Conservation (phyloP, 1,284 basidiomycete genomes). For the Psilocybe mexicana region DNA sequence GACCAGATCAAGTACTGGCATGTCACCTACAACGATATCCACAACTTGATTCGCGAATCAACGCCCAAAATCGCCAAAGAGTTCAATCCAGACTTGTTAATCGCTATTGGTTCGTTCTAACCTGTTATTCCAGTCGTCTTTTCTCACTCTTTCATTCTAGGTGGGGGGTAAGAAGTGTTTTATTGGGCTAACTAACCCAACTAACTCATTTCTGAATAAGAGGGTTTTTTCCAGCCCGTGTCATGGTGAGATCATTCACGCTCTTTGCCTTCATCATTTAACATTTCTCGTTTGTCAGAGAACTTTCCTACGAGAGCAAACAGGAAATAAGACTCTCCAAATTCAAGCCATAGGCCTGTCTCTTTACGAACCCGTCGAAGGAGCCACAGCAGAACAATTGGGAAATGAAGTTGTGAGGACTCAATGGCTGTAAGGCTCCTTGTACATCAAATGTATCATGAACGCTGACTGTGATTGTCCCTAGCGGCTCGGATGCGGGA, state of each 20-base stretch:
- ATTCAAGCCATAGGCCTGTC: slow-evolving; percentile 93
- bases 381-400: slow-evolving; percentile 73
- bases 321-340: slow-evolving; percentile 78
- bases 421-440: slow-evolving; percentile 81
- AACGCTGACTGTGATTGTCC: not conserved
- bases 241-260: slow-evolving; percentile 57
- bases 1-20: slow-evolving; percentile 59
- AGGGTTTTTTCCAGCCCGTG: slow-evolving; percentile 93
- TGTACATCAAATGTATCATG: not conserved
- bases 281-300: slow-evolving; percentile 45
- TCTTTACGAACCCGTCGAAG: slow-evolving; percentile 85
- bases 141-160: slow-evolving; percentile 35
- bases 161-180: slow-evolving; percentile 69
- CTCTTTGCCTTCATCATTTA: slow-evolving; percentile 8
- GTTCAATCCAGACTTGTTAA: slow-evolving; percentile 78
- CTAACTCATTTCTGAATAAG: slow-evolving; percentile 38
- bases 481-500: slow-evolving; percentile 61
- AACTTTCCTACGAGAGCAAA: slow-evolving; percentile 80
- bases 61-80: slow-evolving; percentile 61
- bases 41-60: slow-evolving; percentile 71
- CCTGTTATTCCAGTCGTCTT: slow-evolving; percentile 2
- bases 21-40: slow-evolving; percentile 84
- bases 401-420: slow-evolving; percentile 87
- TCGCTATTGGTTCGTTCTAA: slow-evolving; percentile 69
- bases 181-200: slow-evolving; percentile 9